These are phyloP conservation scores for Penicillium sp. DNA, from an alignment of 2,329 filamentous ascomycete species.

Conservation along the genomic window DNA sequence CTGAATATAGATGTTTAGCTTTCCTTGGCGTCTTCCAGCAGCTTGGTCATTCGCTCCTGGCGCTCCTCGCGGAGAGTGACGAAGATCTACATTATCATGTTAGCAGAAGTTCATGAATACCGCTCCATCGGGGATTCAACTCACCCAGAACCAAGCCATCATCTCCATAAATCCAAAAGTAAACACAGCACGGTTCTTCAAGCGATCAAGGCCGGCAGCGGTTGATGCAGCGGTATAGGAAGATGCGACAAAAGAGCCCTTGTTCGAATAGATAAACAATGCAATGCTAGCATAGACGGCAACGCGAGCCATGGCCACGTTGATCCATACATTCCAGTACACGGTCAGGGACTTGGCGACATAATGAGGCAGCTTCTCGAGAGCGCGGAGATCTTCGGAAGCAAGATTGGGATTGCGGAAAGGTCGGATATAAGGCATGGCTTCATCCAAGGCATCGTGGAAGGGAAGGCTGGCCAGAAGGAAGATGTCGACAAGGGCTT, in stretches of 20 bases:
- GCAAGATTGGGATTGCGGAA: slow-evolving; percentile 24
- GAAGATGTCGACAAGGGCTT: slow-evolving; percentile 65
- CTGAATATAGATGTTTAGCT: neutral
- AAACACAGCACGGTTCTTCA: slow-evolving; percentile 85
- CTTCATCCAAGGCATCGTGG: slow-evolving; percentile 66
- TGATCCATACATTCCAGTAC: slow-evolving; percentile 41
- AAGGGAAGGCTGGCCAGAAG: slow-evolving; percentile 58
- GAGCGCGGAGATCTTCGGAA: slow-evolving; percentile 22
- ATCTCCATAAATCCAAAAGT: slow-evolving; percentile 82
- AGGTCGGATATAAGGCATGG: slow-evolving; percentile 43
- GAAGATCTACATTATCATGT: slow-evolving; percentile 28
- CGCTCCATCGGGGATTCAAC: slow-evolving; percentile 17
- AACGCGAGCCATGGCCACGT: slow-evolving; percentile 36
- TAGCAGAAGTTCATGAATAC: neutral
- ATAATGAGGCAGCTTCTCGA: slow-evolving; percentile 23
- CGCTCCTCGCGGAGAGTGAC: slow-evolving; percentile 39
- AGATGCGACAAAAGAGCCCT: slow-evolving; percentile 16
- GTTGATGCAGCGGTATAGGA: slow-evolving; percentile 21
- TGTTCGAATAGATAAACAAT: slow-evolving; percentile 39
- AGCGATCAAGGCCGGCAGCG: slow-evolving; percentile 55
- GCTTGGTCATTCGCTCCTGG: slow-evolving; percentile 28
- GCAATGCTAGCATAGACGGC: slow-evolving; percentile 39
- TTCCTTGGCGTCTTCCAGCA: slow-evolving; percentile 19
- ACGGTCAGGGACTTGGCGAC: slow-evolving; percentile 29
- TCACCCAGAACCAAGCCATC: slow-evolving; percentile 81